Conservation (phyloP, 2,329 filamentous ascomycete genomes). For the Fusarium sp. region DNA sequence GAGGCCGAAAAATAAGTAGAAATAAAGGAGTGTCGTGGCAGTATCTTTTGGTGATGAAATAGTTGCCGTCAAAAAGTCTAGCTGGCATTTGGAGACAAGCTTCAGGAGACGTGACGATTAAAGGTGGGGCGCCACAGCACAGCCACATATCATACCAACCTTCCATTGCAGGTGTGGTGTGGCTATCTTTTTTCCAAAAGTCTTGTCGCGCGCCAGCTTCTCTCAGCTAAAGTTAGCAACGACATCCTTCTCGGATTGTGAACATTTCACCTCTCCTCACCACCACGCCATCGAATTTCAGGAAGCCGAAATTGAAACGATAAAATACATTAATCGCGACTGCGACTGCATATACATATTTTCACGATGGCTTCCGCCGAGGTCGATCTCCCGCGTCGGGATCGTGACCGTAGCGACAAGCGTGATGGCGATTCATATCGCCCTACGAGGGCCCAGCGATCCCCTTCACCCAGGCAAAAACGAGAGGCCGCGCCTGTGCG, state of each 20-base stretch:
- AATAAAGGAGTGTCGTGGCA: constrained; percentile 40
- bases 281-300: constrained; percentile 23
- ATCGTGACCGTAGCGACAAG: constrained; percentile 47
- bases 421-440: constrained; percentile 65
- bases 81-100: constrained; percentile 27
- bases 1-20: constrained; percentile 4
- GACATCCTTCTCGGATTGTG: constrained; percentile 19
- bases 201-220: constrained; percentile 21
- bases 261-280: constrained; percentile 20
- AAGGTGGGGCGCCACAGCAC: constrained; percentile 28
- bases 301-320: not conserved
- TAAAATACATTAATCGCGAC: constrained; percentile 6
- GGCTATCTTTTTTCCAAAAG: constrained; percentile 41
- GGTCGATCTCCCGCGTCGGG: constrained; percentile 54
- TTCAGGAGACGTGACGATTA: constrained; percentile 29
- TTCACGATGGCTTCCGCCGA: constrained; percentile 59
- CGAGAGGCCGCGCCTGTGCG: constrained; percentile 55
- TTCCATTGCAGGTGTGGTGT: not conserved
- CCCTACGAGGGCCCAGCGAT: constrained; percentile 49
- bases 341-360: not conserved
- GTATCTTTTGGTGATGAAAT: constrained; percentile 26
- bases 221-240: constrained; percentile 20
- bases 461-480: constrained; percentile 45
- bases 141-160: too few relatives aligned
- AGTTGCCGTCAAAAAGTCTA: constrained; percentile 34